Conservation (phyloP, 805 yeast genomes). For the Ogataea trehalophila region DNA sequence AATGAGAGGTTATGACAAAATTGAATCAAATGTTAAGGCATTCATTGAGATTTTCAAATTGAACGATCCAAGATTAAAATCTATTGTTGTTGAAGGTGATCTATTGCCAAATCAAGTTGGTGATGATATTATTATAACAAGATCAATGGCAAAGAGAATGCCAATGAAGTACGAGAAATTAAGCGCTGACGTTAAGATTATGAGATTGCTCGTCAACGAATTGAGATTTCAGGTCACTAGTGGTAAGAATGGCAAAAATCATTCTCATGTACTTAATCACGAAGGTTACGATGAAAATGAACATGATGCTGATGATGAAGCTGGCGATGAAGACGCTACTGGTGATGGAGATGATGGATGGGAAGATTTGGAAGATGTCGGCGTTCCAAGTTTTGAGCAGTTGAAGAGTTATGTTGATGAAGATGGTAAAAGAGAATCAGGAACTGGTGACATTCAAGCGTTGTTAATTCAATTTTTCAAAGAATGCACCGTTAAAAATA, state of each 20-base stretch:
- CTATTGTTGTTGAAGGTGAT: constrained; percentile 71
- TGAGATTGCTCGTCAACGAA: constrained; percentile 68
- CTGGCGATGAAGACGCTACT: constrained; percentile 31
- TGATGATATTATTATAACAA: constrained; percentile 66
- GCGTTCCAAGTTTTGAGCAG: constrained; percentile 58
- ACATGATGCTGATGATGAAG: background rate
- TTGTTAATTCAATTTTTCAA: constrained; percentile 49
- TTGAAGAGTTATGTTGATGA: constrained; percentile 51
- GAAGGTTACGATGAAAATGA: constrained; percentile 14
- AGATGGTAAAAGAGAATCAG: constrained; percentile 20
- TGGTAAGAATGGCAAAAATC: constrained; percentile 27
- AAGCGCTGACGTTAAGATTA: constrained; percentile 65
- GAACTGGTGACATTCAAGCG: constrained; percentile 33
- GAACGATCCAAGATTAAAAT: constrained; percentile 47
- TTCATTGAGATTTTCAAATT: constrained; percentile 60
- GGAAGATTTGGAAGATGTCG: constrained; percentile 73
- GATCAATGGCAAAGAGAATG: constrained; percentile 73
- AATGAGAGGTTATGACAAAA: constrained; percentile 71
- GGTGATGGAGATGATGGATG: constrained; percentile 54
- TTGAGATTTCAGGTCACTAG: constrained; percentile 48
- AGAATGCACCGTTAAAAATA: constrained; percentile 46
- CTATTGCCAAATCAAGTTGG: constrained; percentile 48
- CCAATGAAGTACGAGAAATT: constrained; percentile 61
- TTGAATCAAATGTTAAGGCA: constrained; percentile 64
- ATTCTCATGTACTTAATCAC: constrained; percentile 29